Base-by-base conservation (phyloP, 148 eudicot genomes). In the Rhododendron henanense region DNA sequence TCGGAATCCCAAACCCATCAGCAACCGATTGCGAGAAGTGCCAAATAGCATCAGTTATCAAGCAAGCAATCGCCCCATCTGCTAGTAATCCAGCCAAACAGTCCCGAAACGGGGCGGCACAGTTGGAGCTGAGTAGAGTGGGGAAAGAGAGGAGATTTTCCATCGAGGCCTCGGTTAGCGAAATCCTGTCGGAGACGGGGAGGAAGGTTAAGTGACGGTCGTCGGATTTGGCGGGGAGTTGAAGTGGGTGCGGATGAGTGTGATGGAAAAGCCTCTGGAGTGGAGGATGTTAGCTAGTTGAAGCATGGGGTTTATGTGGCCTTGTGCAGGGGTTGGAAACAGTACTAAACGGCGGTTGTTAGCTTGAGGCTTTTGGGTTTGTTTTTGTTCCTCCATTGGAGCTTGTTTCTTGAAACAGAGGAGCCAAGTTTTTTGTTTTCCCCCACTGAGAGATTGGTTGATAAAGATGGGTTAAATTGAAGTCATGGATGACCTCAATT, bases 41-140 rank as follows among this genome's bases (percentile, higher is more conserved):
- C 88, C 86, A 90, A 21, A 87, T n/a, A 4, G 90, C 88, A 90
- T 94, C 94, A 6, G 94, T 85, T 10, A 95, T 92, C 77, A 95
- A 79, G 86, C 95, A 93, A 74, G 90, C 87, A 85, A 93, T 79
- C n/a, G 84, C 84, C 44, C 75, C 51, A 65, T 81, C 15, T 2
- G 50, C 48, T 39, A 86, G 9, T 47, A 86, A 55, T 28, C 55
- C 47, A n/a, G 83, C 73, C 87, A 93, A 85, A 81, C 91, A 86
- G 10, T 89, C 85, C 84, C 63, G 85, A 19, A 93, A 87, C 4
- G 93, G 89, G 15, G 16, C 78, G 5, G 83, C 85, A 28, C 93
- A 91, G 33, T 83, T 88, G 1, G 28, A 55, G 75, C 89, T 93
- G 59, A 94, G 86, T n/a, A 44, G 48, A 35, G 18, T 44, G 76